Percentiles rank a stretch among this genome's conserved stretches.
phyloP scores from a whole-genome alignment of 2,329 filamentous ascomycete species.

The Monilinia fructicola region DNA sequence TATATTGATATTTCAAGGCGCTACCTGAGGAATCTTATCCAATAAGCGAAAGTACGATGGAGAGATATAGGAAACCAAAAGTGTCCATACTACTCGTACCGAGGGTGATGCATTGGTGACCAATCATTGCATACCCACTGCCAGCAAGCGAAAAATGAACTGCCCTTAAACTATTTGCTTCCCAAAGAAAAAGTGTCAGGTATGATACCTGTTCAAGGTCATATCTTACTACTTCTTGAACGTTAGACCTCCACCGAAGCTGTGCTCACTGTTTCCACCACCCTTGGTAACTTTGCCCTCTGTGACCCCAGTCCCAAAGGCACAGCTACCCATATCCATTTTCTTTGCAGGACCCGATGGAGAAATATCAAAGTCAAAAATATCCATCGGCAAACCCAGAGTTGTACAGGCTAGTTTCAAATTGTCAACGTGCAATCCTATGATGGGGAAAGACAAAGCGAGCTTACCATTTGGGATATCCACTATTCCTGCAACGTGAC shows the following conservation, averaged over 20 bases:
- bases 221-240: constrained; percentile 43
- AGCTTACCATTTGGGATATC: constrained; percentile 70
- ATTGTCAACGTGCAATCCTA: constrained; percentile 15
- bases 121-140: background rate
- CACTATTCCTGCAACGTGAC: constrained; percentile 84
- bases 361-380: constrained; percentile 90
- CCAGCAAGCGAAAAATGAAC: background rate
- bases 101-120: background rate
- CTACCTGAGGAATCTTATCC: background rate
- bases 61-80: background rate
- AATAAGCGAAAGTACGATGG: background rate
- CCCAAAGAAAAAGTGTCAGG: background rate
- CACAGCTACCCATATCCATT: constrained; percentile 69
- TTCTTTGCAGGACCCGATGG: constrained; percentile 59
- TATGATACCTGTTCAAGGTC: background rate
- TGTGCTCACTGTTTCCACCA: constrained; percentile 49
- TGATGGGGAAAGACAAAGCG: background rate
- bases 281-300: constrained; percentile 48
- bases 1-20: background rate
- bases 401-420: constrained; percentile 69
- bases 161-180: background rate
- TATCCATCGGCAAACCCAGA: constrained; percentile 84
- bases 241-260: constrained; percentile 53
- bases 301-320: constrained; percentile 54
- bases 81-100: background rate